phyloP scores from a whole-genome alignment of 768 basidiomycete genomes.

The Boletus reticulatus region DNA sequence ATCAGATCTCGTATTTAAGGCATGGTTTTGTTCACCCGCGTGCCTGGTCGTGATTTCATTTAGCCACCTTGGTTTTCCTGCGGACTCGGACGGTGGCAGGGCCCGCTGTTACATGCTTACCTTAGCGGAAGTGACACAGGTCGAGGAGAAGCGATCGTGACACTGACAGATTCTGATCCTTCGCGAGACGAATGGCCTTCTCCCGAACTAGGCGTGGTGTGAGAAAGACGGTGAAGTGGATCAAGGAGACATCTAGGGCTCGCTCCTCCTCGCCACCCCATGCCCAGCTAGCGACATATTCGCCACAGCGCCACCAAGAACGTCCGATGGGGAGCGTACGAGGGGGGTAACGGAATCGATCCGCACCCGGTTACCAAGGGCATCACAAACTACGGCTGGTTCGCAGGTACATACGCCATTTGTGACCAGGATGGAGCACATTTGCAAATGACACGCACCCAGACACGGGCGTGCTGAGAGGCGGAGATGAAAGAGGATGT shows the following conservation, averaged over 20 bases:
- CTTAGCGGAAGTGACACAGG: constrained; percentile 21
- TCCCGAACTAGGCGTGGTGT: constrained; percentile 19
- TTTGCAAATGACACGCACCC: constrained; percentile 16
- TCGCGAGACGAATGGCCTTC: constrained; percentile 3
- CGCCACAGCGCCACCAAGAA: constrained; percentile 22
- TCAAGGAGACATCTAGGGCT: constrained; percentile 15
- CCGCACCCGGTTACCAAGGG: constrained; percentile 6
- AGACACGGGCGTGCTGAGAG: constrained; percentile 8
- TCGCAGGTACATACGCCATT: not conserved
- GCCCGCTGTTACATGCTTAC: constrained; percentile 11
- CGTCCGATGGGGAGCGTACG: constrained; percentile 11
- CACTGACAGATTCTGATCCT: constrained; percentile 12
- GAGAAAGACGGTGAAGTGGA: constrained; percentile 20
- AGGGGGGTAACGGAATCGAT: constrained; percentile 16
- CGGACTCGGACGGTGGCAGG: constrained; percentile 24
- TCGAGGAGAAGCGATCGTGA: constrained; percentile 24
- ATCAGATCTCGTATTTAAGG: constrained; percentile 35
- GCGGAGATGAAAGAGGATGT: constrained; percentile 26
- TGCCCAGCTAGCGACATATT: constrained; percentile 9
- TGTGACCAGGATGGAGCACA: constrained; percentile 3
- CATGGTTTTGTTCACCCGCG: constrained; percentile 26
- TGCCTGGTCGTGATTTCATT: constrained; percentile 37
- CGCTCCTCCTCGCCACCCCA: constrained; percentile 15
- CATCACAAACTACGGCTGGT: not conserved
- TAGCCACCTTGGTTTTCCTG: constrained; percentile 33